These are phyloP conservation scores for Naematelia encephala DNA, from an alignment of 768 basidiomycete species.

Conservation along the genomic window DNA sequence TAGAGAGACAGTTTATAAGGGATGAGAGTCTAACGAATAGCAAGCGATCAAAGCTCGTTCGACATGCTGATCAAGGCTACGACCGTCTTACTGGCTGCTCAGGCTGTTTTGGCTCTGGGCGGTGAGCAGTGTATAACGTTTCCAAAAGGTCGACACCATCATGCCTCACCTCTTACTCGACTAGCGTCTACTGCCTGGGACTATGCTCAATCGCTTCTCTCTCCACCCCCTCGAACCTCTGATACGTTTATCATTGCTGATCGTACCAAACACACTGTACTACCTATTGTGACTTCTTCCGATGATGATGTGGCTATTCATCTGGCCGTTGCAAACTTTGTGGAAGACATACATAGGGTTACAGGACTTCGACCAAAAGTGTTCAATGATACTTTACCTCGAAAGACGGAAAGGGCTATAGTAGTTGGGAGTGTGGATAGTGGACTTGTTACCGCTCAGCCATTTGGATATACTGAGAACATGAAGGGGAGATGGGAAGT, in stretches of 20 bases:
- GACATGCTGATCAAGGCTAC: background rate
- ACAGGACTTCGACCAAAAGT: constrained; percentile 58
- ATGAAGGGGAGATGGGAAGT: constrained; percentile 68
- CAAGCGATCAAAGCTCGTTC: background rate
- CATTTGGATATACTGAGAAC: constrained; percentile 58
- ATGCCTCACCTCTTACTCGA: background rate
- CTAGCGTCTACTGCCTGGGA: background rate
- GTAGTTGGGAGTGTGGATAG: constrained; percentile 66
- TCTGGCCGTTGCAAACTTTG: constrained; percentile 60
- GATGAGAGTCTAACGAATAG: too few species aligned
- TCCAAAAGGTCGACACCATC: constrained; percentile 6
- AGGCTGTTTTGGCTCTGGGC: constrained; percentile 9
- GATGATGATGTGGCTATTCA: constrained; percentile 34
- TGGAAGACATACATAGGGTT: constrained; percentile 61
- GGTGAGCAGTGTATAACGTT: constrained; percentile 21
- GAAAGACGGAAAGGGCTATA: constrained; percentile 52
- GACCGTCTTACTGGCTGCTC: background rate
- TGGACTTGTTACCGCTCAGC: constrained; percentile 57
- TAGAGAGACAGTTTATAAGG: too few species aligned
- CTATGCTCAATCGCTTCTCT: background rate
- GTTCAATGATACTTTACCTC: constrained; percentile 56
- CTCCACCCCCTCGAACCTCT: background rate
- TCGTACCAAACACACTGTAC: background rate
- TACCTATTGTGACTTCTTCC: constrained; percentile 28
- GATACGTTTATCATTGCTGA: background rate